Evolutionary conservation across 2,329 filamentous ascomycete genomes (phyloP), one percentile per base, ranked within the genome.

Genomic region (Tolypocladium amazonense): DNA sequence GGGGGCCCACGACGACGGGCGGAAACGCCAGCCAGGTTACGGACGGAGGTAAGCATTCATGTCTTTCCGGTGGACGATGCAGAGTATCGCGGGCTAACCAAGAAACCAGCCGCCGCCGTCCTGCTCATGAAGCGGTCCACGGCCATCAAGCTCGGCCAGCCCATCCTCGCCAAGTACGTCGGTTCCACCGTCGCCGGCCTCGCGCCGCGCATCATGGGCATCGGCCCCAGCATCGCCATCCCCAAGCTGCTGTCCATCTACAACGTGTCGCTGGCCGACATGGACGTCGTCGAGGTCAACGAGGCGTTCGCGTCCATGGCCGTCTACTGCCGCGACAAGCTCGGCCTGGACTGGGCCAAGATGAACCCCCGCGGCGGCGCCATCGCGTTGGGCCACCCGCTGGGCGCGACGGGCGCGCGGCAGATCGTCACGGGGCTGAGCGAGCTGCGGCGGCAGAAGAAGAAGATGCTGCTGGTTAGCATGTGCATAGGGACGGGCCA

Each of bases 261-360:
- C 81, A 86, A 88, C 75, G 76, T 99, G 62, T 84, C 81, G 30
- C 79, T 96, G 58, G 83, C 88, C 61, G 94, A 97, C 68, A 84
- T 94, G 63, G 94, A 99, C 70, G 82, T 97, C 41, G 81, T 93
- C 67, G 94, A 97, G 82, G 77, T 99, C 71, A 99, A 99, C 79
- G 94, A 99, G 82, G 94, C 94, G 1, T 99, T 99, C 70, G 93
- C 92, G 27, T 94, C 89, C 58, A 97, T 97, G 94, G 92, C 91
- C 1, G 92, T 97, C 37, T 97, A 97, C 83, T 96, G 92, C 77
- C 77, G 89, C 59, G 81, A 91, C 68, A 84, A 79, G 65, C 81
- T 94, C 57, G 84, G 84, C 65, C 77, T 93, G 57, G 86, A 89
- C 70, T 83, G 82, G 74, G 74, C 81, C 68, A 93, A 92, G 84